These are phyloP conservation scores for Chamaenerion angustifolium DNA, from an alignment of 345 rosid genomes.

Conservation along the genomic window DNA sequence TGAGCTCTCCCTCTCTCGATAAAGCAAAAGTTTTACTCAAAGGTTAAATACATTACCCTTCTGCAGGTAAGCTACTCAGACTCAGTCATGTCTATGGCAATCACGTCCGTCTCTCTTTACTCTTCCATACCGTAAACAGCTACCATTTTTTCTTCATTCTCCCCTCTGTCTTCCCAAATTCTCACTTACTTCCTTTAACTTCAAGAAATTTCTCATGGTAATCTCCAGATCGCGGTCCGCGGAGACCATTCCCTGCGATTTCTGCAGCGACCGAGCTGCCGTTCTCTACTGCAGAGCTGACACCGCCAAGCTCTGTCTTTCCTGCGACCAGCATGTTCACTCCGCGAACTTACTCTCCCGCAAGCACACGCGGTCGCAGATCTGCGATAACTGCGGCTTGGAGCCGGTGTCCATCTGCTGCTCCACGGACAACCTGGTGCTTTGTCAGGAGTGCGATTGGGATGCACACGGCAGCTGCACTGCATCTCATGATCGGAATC, in stretches of 20 bases:
- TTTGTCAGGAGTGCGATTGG: slow-evolving; percentile 25
- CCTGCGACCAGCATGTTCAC: slow-evolving; percentile 88
- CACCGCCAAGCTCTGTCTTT: slow-evolving; percentile 73
- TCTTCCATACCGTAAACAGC: no score
- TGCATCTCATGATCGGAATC: slow-evolving; percentile 8
- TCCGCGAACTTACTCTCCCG: slow-evolving; percentile 69
- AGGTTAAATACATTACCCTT: no score
- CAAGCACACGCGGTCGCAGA: slow-evolving; percentile 84
- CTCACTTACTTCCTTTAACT: no score
- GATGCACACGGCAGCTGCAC: slow-evolving; percentile 10
- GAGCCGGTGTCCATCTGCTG: slow-evolving; percentile 37
- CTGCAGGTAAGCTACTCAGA: no score
- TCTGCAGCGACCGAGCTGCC: slow-evolving; percentile 56
- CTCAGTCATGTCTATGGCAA: no score
- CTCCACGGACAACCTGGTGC: slow-evolving; percentile 14
- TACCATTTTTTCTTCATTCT: no score
- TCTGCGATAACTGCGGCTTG: slow-evolving; percentile 52
- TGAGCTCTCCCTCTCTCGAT: no score
- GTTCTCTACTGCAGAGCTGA: slow-evolving; percentile 81
- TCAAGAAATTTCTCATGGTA: slow-evolving; percentile 15
- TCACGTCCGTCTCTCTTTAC: no score
- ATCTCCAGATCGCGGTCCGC: slow-evolving; percentile 13
- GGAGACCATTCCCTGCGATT: slow-evolving; percentile 43
- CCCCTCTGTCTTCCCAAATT: no score
- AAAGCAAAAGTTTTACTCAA: no score